These are phyloP conservation scores for Chlorella sp. DNA, from an alignment of 139 green algal genomes.

Conservation along the genomic window DNA sequence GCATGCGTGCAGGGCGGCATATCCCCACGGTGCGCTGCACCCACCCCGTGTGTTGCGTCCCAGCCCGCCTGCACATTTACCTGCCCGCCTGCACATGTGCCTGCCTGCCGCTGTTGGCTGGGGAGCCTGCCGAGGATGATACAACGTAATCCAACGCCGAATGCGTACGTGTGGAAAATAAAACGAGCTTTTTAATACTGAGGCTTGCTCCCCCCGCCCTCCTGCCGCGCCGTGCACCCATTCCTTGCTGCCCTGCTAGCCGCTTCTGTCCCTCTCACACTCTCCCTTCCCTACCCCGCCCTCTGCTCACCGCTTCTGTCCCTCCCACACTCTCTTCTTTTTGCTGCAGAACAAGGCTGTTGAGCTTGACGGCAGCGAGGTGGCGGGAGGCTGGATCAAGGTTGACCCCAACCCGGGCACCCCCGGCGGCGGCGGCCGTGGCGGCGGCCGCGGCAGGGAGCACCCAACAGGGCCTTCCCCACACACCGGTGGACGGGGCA, in stretches of 20 bases:
- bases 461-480: background rate
- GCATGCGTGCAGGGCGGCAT: too few relatives aligned
- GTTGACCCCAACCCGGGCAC: slow-evolving; percentile 43
- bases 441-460: slow-evolving; percentile 45
- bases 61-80: background rate
- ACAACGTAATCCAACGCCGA: slow-evolving; percentile 38
- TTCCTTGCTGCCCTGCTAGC: background rate
- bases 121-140: slow-evolving; percentile 13
- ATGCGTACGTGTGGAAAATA: slow-evolving; percentile 31
- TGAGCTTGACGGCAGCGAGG: slow-evolving; percentile 69
- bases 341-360: slow-evolving; percentile 47
- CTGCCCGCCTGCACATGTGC: background rate
- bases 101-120: background rate
- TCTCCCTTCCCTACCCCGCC: background rate
- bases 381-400: slow-evolving; percentile 70
- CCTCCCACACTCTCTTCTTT: background rate
- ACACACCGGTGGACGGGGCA: background rate
- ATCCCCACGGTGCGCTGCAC: too few relatives aligned
- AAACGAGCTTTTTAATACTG: slow-evolving; percentile 46
- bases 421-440: slow-evolving; percentile 43
- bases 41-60: background rate
- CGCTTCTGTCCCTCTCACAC: background rate
- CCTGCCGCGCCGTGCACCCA: background rate
- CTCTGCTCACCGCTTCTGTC: background rate
- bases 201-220: background rate